Base-by-base conservation (phyloP, 352 stramenopile species). In the Globisporangium uncinulatum region DNA sequence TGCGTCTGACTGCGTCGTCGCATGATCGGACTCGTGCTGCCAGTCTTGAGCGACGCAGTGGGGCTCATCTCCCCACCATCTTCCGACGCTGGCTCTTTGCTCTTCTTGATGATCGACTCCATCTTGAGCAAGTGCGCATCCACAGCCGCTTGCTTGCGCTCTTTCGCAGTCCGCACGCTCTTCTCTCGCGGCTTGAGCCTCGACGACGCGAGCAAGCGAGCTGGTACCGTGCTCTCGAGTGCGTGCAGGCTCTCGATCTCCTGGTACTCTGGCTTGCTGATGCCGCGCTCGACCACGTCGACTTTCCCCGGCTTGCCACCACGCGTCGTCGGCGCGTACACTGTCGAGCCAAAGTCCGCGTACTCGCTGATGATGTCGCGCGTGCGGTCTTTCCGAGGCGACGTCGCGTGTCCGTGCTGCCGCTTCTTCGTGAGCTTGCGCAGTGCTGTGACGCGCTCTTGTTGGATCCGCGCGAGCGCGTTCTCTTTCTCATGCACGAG, bases 331-430 rank as follows among this genome's bases (percentile, higher is more conserved):
- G 83, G 81, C 34, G 91, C 92, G 57, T 97, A 98, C 47, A 97
- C 85, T 29, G 68, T 69, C 6, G 86, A 96, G 14, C 66, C 63
- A 58, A 89, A 96, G 65, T 94, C 76, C 10, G 68, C 68, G 65
- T 97, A 98, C 51, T 97, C 89, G 15, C 57, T 63, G 52, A 98
- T 95, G 58, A 98, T 94, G 61, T 97, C 91, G 43, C 88, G 77
- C 51, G 70, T 80, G 4, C 58, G 48, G 31, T 54, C 62, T 7
- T 66, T 62, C 45, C 59, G 65, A 2, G 78, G 71, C 15, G 71
- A 78, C 9, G 65, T 69, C 44, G 67, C 60, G 46, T 86, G 73
- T 10, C 72, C 65, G 47, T 83, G 69, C 53, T 85, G 76, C 10
- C 92, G 72, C 52, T 88, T 83, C 63, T 97, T 96, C 1, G 86